These are phyloP conservation scores for Thalassiosira profunda DNA, from an alignment of 108 stramenopile genomes.

Conservation along the genomic window DNA sequence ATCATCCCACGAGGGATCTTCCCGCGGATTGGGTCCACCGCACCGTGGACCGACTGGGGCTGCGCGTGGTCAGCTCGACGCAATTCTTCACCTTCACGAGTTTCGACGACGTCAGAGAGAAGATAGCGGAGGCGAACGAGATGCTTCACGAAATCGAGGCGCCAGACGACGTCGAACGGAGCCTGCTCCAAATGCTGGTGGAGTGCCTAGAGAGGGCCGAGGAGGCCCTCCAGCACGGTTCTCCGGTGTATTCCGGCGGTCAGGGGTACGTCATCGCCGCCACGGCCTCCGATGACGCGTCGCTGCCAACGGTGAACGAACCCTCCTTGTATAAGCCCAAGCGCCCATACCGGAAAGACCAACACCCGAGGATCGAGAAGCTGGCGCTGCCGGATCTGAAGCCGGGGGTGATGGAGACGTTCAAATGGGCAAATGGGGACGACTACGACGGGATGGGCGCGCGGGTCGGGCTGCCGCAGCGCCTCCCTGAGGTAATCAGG, in stretches of 20 bases:
- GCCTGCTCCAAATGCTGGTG: not conserved
- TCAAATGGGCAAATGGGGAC: constrained; percentile 5
- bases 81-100: not conserved
- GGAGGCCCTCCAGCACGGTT: not conserved
- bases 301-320: not conserved
- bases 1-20: not conserved
- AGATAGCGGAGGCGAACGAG: not conserved
- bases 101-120: not conserved
- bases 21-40: not conserved
- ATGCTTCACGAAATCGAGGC: not conserved
- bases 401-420: not conserved
- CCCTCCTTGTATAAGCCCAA: not conserved
- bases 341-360: not conserved
- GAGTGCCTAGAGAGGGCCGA: not conserved
- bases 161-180: not conserved
- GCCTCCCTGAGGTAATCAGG: not conserved
- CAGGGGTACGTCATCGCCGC: constrained; percentile 1
- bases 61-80: not conserved
- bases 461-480: constrained; percentile 1
- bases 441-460: constrained; percentile 1
- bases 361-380: not conserved
- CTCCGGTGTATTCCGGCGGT: not conserved
- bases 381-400: not conserved
- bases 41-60: not conserved
- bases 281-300: not conserved